These are phyloP conservation scores for Scalesia atractyloides DNA, from an alignment of 129 eudicot species.

Conservation along the genomic window DNA sequence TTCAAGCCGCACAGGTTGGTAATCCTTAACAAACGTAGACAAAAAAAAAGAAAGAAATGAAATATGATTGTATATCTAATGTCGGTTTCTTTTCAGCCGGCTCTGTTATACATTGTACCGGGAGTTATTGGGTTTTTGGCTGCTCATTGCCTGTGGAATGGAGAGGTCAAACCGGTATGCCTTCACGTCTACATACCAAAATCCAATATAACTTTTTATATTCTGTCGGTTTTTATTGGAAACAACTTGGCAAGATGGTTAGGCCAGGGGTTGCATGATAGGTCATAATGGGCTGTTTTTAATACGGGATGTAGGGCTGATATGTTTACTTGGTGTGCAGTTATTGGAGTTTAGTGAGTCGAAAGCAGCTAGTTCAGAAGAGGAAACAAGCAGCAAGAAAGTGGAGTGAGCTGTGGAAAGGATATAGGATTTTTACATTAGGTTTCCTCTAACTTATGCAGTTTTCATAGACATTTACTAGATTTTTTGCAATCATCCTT, in stretches of 20 bases:
- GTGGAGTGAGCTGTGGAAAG: slow-evolving; percentile 26
- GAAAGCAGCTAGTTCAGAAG: slow-evolving; percentile 25
- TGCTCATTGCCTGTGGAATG: slow-evolving; percentile 85
- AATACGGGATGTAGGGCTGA: not conserved
- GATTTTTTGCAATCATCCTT: slow-evolving; percentile 28
- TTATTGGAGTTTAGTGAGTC: slow-evolving; percentile 42
- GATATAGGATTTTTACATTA: slow-evolving; percentile 18
- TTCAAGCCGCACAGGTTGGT: slow-evolving; percentile 98
- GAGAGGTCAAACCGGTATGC: slow-evolving; percentile 84
- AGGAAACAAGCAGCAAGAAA: slow-evolving; percentile 37
- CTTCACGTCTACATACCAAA: not conserved
- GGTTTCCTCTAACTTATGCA: slow-evolving; percentile 32
- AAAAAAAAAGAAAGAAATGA: not conserved
- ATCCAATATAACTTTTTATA: not conserved
- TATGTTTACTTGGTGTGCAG: slow-evolving; percentile 14
- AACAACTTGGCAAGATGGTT: not conserved
- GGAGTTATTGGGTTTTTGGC: slow-evolving; percentile 88
- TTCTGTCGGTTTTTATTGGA: not conserved
- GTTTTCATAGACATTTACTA: slow-evolving; percentile 18
- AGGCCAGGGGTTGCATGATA: not conserved
- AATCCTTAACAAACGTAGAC: not conserved
- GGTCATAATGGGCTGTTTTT: not conserved
- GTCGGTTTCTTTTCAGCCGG: slow-evolving; percentile 63
- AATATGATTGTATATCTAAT: slow-evolving; percentile 5
- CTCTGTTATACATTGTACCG: slow-evolving; percentile 86